These are phyloP conservation scores for Grigorovia transvaalensis DNA, from an alignment of 805 yeast species.

Conservation along the genomic window DNA sequence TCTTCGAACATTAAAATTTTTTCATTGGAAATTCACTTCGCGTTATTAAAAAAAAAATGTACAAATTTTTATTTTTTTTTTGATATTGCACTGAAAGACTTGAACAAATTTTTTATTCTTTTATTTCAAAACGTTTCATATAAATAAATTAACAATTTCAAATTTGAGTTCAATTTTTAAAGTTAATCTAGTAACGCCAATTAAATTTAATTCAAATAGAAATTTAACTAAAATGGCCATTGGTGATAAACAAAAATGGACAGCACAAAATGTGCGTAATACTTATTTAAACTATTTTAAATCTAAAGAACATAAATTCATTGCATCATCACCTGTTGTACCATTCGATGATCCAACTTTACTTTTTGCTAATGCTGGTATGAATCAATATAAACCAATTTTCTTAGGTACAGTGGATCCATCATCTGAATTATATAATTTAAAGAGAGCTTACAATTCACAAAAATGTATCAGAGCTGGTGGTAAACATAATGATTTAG, in stretches of 20 bases:
- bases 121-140: background rate
- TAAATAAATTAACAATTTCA: background rate
- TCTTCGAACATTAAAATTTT: background rate
- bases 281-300: slow-evolving; percentile 80
- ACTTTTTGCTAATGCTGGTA: slow-evolving; percentile 96
- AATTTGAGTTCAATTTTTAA: background rate
- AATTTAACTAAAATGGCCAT: slow-evolving; percentile 16
- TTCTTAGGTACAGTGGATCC: slow-evolving; percentile 97
- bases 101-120: no score
- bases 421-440: slow-evolving; percentile 67
- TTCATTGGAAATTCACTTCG: background rate
- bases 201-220: no score
- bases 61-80: background rate
- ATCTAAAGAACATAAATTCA: slow-evolving; percentile 60
- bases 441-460: slow-evolving; percentile 87
- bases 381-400: slow-evolving; percentile 98
- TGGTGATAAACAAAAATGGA: slow-evolving; percentile 36
- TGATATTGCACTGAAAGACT: no score
- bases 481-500: slow-evolving; percentile 96
- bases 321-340: slow-evolving; percentile 87
- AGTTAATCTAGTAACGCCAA: background rate
- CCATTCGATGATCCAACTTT: slow-evolving; percentile 98
- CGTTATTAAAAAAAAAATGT: background rate
- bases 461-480: slow-evolving; percentile 99
- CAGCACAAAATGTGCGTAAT: slow-evolving; percentile 51